Evolutionary conservation across 768 basidiomycete genomes (phyloP).

Genomic region (Pleurotus platypus): DNA sequence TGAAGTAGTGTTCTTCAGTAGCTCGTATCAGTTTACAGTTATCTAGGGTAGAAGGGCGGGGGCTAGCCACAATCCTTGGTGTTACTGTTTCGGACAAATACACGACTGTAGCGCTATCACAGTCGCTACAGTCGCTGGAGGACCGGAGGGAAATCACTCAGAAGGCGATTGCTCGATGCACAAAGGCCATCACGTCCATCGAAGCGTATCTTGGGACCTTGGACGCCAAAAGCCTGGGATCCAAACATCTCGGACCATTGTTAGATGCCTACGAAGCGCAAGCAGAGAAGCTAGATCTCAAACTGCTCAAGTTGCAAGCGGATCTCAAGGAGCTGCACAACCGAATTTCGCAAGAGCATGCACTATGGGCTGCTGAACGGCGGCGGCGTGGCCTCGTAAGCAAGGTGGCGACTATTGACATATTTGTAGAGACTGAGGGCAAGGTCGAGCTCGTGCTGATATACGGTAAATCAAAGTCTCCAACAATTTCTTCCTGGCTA

Average conservation of each 20-base stretch:
- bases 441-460: constrained; percentile 27
- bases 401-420: constrained; percentile 17
- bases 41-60: constrained; percentile 29
- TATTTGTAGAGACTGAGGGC: constrained; percentile 22
- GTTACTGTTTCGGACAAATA: constrained; percentile 23
- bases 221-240: constrained; percentile 19
- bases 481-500: neutral
- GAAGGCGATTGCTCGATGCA: constrained; percentile 20
- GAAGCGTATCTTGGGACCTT: constrained; percentile 24
- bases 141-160: constrained; percentile 12
- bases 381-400: constrained; percentile 13
- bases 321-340: constrained; percentile 13
- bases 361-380: constrained; percentile 6
- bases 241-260: constrained; percentile 14
- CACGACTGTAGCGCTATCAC: constrained; percentile 8
- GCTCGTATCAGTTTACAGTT: neutral
- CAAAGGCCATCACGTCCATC: constrained; percentile 19
- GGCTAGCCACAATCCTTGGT: constrained; percentile 31
- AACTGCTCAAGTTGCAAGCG: constrained; percentile 17
- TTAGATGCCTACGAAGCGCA: constrained; percentile 20
- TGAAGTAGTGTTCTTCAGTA: neutral
- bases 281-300: constrained; percentile 22
- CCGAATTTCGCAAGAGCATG: constrained; percentile 17
- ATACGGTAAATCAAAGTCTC: constrained; percentile 22
- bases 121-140: constrained; percentile 20